Base-by-base conservation (phyloP, 2,329 filamentous ascomycete genomes). In the Fusarium sp. region DNA sequence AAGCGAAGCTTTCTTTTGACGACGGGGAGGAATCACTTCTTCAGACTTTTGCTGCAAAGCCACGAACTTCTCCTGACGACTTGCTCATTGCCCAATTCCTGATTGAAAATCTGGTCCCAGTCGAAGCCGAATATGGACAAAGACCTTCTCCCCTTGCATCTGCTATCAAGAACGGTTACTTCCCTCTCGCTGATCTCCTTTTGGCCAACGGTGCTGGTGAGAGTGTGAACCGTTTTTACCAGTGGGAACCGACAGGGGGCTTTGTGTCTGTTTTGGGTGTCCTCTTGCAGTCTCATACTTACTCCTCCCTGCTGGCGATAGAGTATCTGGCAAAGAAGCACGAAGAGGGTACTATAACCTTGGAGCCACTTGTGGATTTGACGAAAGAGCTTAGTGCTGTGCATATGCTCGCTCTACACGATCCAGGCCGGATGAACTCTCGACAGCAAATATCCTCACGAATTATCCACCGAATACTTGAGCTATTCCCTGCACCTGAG, bases 271-370 rank as follows among this genome's bases (percentile, higher is more conserved):
- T 64, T 22, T 3, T 64, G 5, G 61, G 61, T 5, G 5, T 56
- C 3, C 47, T 64, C 20, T n/a, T 64, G 8, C 50, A 57, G 11
- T 64, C 47, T 22, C 61, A 64, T 13, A 57, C 61, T 18, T 27
- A 57, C 27, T 64, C 61, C 2, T 64, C 61, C n/a, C 4, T 64
- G 6, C 8, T 57, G 10, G 35, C 61, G 24, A 64, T 57, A 3
- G 27, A 42, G n/a, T 64, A 64, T 6, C 6, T 64, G n/a, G 61
- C 61, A 8, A 64, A 45, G 35, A 64, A 64, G 18, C n/a, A 57
- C 9, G 47, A 57, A 35, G 47, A 42, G 13, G 16, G 50, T 13
- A 11, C 35, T 2, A n/a, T 64, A 42, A 14, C 24, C 24, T n/a
- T 57, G 11, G 10, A 34, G 5, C 62, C 62, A 1, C 37, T 64